These are phyloP conservation scores for Cystofilobasidium capitatum DNA, from an alignment of 768 basidiomycete species.

Conservation along the genomic window DNA sequence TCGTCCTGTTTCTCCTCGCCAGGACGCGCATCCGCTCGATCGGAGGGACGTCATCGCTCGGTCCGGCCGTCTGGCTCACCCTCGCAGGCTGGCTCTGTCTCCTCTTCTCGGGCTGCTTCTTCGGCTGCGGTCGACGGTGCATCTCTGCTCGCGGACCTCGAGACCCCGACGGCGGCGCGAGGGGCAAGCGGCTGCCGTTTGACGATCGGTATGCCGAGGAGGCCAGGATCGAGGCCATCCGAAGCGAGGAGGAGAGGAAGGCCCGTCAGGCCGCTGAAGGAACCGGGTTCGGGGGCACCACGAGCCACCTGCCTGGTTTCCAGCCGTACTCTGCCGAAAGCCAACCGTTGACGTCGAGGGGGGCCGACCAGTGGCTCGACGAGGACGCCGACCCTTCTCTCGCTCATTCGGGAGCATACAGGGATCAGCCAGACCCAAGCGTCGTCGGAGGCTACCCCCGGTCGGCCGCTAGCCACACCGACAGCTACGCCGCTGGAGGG, in stretches of 20 bases:
- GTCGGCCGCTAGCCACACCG: neutral
- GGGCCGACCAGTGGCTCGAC: constrained; percentile 25
- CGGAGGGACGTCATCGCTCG: constrained; percentile 71
- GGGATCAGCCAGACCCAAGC: neutral
- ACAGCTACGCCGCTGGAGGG: neutral
- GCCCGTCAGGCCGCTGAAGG: constrained; percentile 5
- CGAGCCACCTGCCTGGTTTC: constrained; percentile 21
- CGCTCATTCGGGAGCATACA: constrained; percentile 10
- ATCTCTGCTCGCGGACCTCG: constrained; percentile 38
- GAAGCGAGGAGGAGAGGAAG: constrained; percentile 24
- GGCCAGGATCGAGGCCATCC: constrained; percentile 17
- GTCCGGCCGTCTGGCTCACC: constrained; percentile 85
- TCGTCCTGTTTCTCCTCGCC: constrained; percentile 81
- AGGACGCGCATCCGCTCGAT: constrained; percentile 68
- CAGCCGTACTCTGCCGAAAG: constrained; percentile 24
- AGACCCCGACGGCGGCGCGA: constrained; percentile 15
- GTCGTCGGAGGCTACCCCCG: neutral
- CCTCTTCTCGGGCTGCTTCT: constrained; percentile 86
- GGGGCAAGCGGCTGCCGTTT: constrained; percentile 7
- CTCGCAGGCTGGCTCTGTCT: constrained; percentile 74
- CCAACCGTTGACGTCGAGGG: constrained; percentile 9
- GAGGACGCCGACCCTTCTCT: constrained; percentile 23
- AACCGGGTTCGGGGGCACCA: neutral
- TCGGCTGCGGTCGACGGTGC: constrained; percentile 73
- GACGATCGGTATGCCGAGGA: constrained; percentile 17